These are phyloP conservation scores for Aspergillus neoniger DNA, from an alignment of 2,329 filamentous ascomycete species.

Conservation along the genomic window DNA sequence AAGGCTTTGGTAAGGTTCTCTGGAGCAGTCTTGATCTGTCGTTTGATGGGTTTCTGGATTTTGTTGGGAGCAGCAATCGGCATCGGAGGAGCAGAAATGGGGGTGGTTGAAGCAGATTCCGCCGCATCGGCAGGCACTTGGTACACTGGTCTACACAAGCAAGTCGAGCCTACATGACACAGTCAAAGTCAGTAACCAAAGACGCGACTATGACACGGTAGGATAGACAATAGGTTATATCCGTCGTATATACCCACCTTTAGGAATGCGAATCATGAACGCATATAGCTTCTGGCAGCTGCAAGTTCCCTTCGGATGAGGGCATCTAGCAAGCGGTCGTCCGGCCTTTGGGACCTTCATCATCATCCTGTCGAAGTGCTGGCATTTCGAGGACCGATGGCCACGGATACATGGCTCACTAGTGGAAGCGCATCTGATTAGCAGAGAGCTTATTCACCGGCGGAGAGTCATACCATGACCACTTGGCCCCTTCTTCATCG, in stretches of 20 bases:
- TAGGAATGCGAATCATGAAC: slow-evolving; percentile 49
- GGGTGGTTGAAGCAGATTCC: slow-evolving; percentile 21
- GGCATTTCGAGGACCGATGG: slow-evolving; percentile 53
- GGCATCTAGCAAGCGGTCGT: slow-evolving; percentile 50
- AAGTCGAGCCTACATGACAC: slow-evolving; percentile 36
- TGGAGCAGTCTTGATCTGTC: slow-evolving; percentile 37
- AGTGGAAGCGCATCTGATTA: background rate
- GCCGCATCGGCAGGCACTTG: slow-evolving; percentile 34
- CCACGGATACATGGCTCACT: slow-evolving; percentile 53
- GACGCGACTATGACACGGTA: background rate
- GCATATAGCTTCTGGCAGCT: slow-evolving; percentile 45
- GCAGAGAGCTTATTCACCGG: background rate
- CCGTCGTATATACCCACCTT: slow-evolving; percentile 33
- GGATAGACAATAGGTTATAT: background rate
- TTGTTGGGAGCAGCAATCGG: slow-evolving; percentile 34
- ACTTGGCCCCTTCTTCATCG: slow-evolving; percentile 48
- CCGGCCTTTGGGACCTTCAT: slow-evolving; percentile 53
- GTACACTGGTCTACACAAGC: slow-evolving; percentile 46
- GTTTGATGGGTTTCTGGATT: slow-evolving; percentile 38
- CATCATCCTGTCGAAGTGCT: slow-evolving; percentile 52
- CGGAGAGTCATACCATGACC: slow-evolving; percentile 44
- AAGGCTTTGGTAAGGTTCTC: slow-evolving; percentile 40
- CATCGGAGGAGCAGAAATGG: slow-evolving; percentile 16
- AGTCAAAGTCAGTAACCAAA: slow-evolving; percentile 16
- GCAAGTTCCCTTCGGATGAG: slow-evolving; percentile 47